These are phyloP conservation scores for Hemileia vastatrix DNA, from an alignment of 1,284 basidiomycete genomes.

Conservation along the genomic window DNA sequence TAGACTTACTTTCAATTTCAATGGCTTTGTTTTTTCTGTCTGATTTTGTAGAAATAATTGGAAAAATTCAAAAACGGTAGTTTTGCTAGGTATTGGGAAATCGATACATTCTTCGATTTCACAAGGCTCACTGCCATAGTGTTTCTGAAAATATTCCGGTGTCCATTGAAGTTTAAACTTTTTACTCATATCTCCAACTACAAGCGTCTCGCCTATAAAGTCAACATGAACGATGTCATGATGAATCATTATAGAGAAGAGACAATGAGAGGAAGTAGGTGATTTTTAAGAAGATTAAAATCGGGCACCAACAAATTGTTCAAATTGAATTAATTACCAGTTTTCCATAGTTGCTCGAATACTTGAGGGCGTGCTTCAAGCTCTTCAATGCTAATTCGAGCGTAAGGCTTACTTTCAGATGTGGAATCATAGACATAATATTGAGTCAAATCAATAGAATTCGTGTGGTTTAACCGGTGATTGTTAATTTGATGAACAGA, in stretches of 20 bases:
- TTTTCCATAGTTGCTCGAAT: conserved; percentile 14
- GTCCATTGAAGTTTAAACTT: conserved; percentile 24
- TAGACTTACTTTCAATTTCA: conserved; percentile 19
- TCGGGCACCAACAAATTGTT: too few relatives aligned
- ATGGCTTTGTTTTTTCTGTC: conserved; percentile 26
- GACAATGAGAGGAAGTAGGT: too few relatives aligned
- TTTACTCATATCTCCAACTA: conserved; percentile 28
- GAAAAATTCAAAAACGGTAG: conserved; percentile 10
- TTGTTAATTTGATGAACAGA: not conserved
- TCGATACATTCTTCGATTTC: conserved; percentile 29
- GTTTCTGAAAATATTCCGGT: conserved; percentile 24
- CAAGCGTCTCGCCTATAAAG: conserved; percentile 30
- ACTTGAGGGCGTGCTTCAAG: conserved; percentile 10
- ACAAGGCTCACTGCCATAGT: conserved; percentile 29
- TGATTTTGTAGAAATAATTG: conserved; percentile 24
- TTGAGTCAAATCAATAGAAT: not conserved
- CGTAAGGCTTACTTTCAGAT: conserved; percentile 6
- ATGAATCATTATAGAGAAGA: too few relatives aligned
- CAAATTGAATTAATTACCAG: too few relatives aligned
- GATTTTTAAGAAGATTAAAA: too few relatives aligned
- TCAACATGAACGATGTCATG: too few relatives aligned
- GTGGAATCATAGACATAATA: not conserved
- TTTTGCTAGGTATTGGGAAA: conserved; percentile 2
- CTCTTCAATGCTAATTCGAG: not conserved
- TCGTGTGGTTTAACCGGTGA: too few relatives aligned